Evolutionary conservation across 78 protist species (phyloP).

Genomic region (Dictyostelium citrinum): DNA sequence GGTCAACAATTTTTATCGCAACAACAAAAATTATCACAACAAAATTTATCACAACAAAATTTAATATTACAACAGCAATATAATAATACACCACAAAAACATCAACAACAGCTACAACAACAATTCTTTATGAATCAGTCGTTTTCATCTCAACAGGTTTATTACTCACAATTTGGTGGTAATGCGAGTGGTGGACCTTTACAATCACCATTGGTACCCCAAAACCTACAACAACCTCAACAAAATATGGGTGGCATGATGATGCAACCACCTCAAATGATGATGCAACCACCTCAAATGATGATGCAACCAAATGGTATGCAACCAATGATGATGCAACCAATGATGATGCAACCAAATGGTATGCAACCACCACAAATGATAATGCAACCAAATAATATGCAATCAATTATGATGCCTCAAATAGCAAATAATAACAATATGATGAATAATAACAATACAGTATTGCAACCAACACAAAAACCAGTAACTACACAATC

Average conservation of each 20-base stretch:
- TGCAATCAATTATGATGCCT: background rate
- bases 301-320: slow-evolving; percentile 33
- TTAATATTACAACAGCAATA: background rate
- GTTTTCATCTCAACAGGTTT: slow-evolving; percentile 49
- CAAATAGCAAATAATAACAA: background rate
- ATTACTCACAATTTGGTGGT: background rate
- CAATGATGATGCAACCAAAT: background rate
- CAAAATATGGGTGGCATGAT: background rate
- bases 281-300: background rate
- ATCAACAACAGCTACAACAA: slow-evolving; percentile 23
- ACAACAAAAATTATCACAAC: background rate
- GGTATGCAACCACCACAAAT: slow-evolving; percentile 9
- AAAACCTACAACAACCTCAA: background rate
- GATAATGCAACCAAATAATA: slow-evolving; percentile 4
- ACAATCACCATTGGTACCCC: slow-evolving; percentile 29
- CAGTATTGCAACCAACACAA: background rate
- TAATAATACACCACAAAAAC: background rate
- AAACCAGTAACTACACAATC: background rate
- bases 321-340: slow-evolving; percentile 36
- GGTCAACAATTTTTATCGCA: background rate
- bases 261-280: slow-evolving; percentile 20
- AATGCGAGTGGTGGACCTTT: slow-evolving; percentile 12
- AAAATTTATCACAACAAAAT: background rate
- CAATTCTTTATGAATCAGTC: slow-evolving; percentile 76
- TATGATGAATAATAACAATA: background rate